Percentiles rank a stretch among this genome's conserved stretches.
Evolutionary conservation across 495 filamentous ascomycete species (phyloP).

Genomic region (Recurvomyces mirabilis): DNA sequence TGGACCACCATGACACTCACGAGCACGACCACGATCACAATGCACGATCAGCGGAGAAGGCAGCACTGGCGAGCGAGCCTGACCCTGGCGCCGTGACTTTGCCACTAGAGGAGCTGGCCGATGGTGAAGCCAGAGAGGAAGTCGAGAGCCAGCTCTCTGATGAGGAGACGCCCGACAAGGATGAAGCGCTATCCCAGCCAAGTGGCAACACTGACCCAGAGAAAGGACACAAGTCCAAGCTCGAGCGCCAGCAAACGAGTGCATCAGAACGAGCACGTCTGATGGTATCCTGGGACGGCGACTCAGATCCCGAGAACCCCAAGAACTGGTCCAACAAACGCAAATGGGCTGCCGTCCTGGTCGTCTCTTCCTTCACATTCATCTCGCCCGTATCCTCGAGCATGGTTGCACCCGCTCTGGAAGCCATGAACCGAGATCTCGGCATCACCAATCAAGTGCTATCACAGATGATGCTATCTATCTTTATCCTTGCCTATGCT

Average conservation of each 20-base stretch:
- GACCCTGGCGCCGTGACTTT: not conserved
- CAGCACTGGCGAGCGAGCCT: too few species aligned
- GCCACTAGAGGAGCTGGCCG: not conserved
- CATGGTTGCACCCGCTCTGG: slow-evolving; percentile 29
- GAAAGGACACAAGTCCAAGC: too few species aligned
- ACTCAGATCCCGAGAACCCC: slow-evolving; percentile 24
- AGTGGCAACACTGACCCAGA: slow-evolving; percentile 4
- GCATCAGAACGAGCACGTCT: slow-evolving; percentile 17
- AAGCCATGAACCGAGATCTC: slow-evolving; percentile 18
- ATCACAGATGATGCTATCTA: slow-evolving; percentile 23
- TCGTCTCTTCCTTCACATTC: slow-evolving; percentile 26
- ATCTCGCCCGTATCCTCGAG: slow-evolving; percentile 24
- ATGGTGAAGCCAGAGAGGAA: slow-evolving; percentile 5
- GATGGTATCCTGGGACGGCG: slow-evolving; percentile 19
- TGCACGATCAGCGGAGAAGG: too few species aligned
- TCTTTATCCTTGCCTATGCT: slow-evolving; percentile 30
- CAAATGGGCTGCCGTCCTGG: slow-evolving; percentile 23
- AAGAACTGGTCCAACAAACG: slow-evolving; percentile 22
- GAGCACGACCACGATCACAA: not conserved
- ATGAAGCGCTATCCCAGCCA: too few species aligned
- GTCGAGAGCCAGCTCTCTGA: slow-evolving; percentile 5
- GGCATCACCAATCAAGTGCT: slow-evolving; percentile 14
- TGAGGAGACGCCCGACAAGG: not conserved
- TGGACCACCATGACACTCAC: slow-evolving; percentile 8
- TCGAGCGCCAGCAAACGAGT: slow-evolving; percentile 9